Evolutionary conservation across 2,329 filamentous ascomycete species (phyloP), one percentile per base, ranked within the genome.

Genomic region (Pestalotiopsis sp.): DNA sequence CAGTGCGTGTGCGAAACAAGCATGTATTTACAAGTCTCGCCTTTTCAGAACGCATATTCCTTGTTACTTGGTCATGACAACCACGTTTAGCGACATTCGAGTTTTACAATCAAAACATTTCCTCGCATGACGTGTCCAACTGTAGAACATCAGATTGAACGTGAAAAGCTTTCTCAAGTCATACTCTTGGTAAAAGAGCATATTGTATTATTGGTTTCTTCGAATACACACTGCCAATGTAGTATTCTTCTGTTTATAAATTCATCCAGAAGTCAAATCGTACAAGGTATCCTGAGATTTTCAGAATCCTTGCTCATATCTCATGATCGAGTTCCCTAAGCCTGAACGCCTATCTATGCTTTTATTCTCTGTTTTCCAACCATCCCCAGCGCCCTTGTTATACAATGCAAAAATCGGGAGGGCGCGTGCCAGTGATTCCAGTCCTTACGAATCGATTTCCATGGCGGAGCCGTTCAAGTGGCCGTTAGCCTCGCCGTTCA

Each of bases 371-470:
- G 6, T 27, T 27, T 59, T 59, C 27, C 27, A 36, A 17, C 9
- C 23, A 59, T 59, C 13, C 25, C 23, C 57, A n/a, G 25, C 27
- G 31, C 27, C 59, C 59, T 17, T 36, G 59, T n/a, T 20, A 23
- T 62, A 31, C 27, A 40, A 62, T 36, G 17, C 17, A 59, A 12
- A 27, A 27, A n/a, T 31, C 14, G 17, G n/a, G 27, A 36, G 5
- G n/a, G 27, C 13, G 27, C 17, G 20, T 40, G 25, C 20, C n/a
- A 14, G 25, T 17, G 13, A 7, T 61, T 49, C 41, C 41, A 52
- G 25, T 17, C 68, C 49, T 72, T 64, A 81, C 61, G 78, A 76
- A 75, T 85, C 81, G 70, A 87, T 79, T 14, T 79, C 82, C 83
- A 88, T 86, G 1, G 80, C 78, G 6, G 60, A 83, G 81, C 36